phyloP scores from a whole-genome alignment of 2,329 filamentous ascomycete species.

The Alternaria angustiovoidea region DNA sequence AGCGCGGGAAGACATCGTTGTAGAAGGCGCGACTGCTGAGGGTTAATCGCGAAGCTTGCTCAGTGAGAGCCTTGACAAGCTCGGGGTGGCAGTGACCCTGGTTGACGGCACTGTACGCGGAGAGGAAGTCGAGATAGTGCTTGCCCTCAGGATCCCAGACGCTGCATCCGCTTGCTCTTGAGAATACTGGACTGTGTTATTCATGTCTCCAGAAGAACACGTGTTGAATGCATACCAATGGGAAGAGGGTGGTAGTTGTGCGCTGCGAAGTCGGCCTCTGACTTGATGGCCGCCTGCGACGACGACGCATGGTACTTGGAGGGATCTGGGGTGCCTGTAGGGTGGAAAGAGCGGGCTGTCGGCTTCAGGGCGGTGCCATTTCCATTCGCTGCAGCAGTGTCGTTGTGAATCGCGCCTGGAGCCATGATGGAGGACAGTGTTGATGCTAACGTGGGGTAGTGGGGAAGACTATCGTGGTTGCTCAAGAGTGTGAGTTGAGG shows the following conservation, averaged over 20 bases:
- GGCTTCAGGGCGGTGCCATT: slow-evolving; percentile 46
- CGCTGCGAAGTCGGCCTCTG: slow-evolving; percentile 85
- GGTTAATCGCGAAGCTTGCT: slow-evolving; percentile 88
- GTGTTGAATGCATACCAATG: slow-evolving; percentile 62
- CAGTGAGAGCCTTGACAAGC: slow-evolving; percentile 85
- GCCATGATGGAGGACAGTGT: slow-evolving; percentile 38
- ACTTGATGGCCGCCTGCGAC: slow-evolving; percentile 78
- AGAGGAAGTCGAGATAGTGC: slow-evolving; percentile 97
- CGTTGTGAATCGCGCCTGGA: slow-evolving; percentile 44
- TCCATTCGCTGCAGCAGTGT: slow-evolving; percentile 26
- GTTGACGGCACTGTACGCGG: slow-evolving; percentile 97
- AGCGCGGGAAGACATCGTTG: slow-evolving; percentile 97
- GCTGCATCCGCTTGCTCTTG: slow-evolving; percentile 80
- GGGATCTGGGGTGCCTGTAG: slow-evolving; percentile 48
- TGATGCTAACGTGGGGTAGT: slow-evolving; percentile 28
- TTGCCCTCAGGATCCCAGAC: slow-evolving; percentile 96
- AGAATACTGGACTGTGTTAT: slow-evolving; percentile 63
- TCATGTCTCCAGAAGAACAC: background rate
- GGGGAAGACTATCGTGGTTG: slow-evolving; percentile 18
- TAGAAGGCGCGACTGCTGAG: slow-evolving; percentile 95
- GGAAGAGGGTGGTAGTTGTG: slow-evolving; percentile 99
- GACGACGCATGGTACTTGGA: slow-evolving; percentile 76
- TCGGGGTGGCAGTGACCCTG: slow-evolving; percentile 98
- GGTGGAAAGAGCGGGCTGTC: slow-evolving; percentile 50
- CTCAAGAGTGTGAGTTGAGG: slow-evolving; percentile 1